A percentile compares a stretch with the other conserved stretches of the same genome.
Evolutionary conservation across 495 filamentous ascomycete genomes (phyloP).

Genomic region (Patellaria atrata): DNA sequence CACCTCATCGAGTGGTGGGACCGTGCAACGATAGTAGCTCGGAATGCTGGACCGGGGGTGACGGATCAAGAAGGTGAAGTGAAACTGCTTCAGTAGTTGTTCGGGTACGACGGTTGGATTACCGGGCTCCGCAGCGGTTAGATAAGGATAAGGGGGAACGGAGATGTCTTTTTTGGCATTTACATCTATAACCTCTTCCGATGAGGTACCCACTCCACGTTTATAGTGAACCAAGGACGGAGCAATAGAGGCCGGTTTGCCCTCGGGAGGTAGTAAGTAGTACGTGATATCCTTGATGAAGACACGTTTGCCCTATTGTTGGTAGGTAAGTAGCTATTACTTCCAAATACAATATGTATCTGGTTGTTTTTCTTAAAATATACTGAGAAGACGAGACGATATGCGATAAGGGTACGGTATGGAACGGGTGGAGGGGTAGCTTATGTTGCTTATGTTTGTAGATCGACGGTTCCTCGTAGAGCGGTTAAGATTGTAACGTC

Average conservation of each 20-base stretch:
- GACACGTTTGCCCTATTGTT: constrained; percentile 59
- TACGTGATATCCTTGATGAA: constrained; percentile 98
- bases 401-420: neutral
- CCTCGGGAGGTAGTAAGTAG: constrained; percentile 65
- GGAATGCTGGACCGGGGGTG: constrained; percentile 79
- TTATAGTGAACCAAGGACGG: constrained; percentile 53
- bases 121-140: constrained; percentile 38
- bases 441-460: no score
- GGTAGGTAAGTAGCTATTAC: no score
- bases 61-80: constrained; percentile 95
- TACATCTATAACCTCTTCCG: no score
- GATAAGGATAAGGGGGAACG: constrained; percentile 39
- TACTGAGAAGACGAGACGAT: neutral
- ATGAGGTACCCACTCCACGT: constrained; percentile 50
- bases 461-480: no score
- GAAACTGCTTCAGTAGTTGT: constrained; percentile 54
- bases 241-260: constrained; percentile 51
- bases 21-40: constrained; percentile 88
- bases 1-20: constrained; percentile 62
- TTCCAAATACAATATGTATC: no score
- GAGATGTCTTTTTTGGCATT: constrained; percentile 18
- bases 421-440: constrained; percentile 3
- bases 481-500: no score
- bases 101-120: constrained; percentile 80
- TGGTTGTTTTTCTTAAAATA: no score